phyloP scores from a whole-genome alignment of 345 rosid species.

The Hibiscus tridactylites region DNA sequence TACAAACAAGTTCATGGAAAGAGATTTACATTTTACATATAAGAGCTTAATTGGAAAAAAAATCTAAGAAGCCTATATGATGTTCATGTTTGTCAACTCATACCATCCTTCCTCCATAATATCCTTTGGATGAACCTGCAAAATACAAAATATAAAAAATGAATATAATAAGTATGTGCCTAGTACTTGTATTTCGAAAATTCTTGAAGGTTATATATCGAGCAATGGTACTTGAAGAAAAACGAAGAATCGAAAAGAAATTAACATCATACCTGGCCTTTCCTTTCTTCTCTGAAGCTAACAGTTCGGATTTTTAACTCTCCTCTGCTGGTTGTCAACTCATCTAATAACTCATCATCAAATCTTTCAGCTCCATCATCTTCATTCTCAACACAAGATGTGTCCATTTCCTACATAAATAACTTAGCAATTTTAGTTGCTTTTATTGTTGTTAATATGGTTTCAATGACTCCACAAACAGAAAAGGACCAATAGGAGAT shows the following conservation, averaged over 20 bases:
- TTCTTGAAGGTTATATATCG: too few relatives aligned
- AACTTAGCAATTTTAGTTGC: not conserved
- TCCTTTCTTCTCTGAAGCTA: conserved; percentile 44
- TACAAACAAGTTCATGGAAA: not conserved
- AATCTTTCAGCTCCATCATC: conserved; percentile 29
- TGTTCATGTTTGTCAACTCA: not conserved
- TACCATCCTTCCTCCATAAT: not conserved
- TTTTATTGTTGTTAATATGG: not conserved
- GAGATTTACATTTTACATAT: not conserved
- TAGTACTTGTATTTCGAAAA: too few relatives aligned
- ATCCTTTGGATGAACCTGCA: conserved; percentile 23
- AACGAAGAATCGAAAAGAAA: not conserved
- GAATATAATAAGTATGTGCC: too few relatives aligned
- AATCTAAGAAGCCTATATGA: not conserved
- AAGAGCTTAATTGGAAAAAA: not conserved
- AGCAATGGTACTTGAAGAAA: not conserved
- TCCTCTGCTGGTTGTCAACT: conserved; percentile 75
- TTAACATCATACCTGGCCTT: conserved; percentile 18
- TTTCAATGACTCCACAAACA: not conserved
- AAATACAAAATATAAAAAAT: not conserved
- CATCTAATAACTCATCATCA: conserved; percentile 67
- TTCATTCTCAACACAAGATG: conserved; percentile 4
- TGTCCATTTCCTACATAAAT: conserved; percentile 29
- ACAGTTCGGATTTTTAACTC: conserved; percentile 55
- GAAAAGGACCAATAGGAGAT: not conserved